These are phyloP conservation scores for Lepiota brunneoincarnata DNA, from an alignment of 768 basidiomycete species.

Conservation along the genomic window DNA sequence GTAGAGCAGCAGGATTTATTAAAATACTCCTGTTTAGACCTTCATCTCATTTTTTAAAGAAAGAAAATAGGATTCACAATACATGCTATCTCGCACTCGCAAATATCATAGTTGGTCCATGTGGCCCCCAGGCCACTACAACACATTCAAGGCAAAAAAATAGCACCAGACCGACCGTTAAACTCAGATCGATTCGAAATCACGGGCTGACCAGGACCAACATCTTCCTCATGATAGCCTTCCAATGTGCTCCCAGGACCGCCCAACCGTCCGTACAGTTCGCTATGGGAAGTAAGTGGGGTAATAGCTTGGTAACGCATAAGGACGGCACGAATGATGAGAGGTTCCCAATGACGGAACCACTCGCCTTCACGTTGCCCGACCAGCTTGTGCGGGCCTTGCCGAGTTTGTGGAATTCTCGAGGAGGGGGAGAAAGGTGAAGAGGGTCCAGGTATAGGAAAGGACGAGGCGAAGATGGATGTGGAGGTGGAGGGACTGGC, in stretches of 20 bases:
- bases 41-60: too few species aligned
- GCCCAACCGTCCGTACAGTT: conserved; percentile 6
- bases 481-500: conserved; percentile 4
- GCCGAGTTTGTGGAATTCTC: conserved; percentile 27
- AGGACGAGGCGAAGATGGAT: not conserved
- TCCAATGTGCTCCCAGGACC: conserved; percentile 21
- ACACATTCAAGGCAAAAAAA: conserved; percentile 1
- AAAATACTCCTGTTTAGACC: too few species aligned
- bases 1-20: too few species aligned
- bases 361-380: conserved; percentile 76
- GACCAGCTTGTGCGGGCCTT: conserved; percentile 38
- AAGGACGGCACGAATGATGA: conserved; percentile 59
- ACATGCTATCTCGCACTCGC: too few species aligned
- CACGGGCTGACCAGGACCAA: not conserved
- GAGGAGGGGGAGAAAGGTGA: not conserved
- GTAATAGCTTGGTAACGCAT: conserved; percentile 39
- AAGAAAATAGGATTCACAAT: too few species aligned
- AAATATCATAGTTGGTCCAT: not conserved
- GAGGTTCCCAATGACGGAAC: conserved; percentile 74
- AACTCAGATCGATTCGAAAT: too few species aligned
- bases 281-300: conserved; percentile 19
- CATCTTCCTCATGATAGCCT: conserved; percentile 20
- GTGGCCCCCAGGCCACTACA: too few species aligned
- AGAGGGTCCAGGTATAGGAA: not conserved
- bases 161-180: not conserved